Percentiles rank a stretch among this genome's conserved stretches.
Conservation (phyloP, 768 basidiomycete species). For the Podaxis rugospora region DNA sequence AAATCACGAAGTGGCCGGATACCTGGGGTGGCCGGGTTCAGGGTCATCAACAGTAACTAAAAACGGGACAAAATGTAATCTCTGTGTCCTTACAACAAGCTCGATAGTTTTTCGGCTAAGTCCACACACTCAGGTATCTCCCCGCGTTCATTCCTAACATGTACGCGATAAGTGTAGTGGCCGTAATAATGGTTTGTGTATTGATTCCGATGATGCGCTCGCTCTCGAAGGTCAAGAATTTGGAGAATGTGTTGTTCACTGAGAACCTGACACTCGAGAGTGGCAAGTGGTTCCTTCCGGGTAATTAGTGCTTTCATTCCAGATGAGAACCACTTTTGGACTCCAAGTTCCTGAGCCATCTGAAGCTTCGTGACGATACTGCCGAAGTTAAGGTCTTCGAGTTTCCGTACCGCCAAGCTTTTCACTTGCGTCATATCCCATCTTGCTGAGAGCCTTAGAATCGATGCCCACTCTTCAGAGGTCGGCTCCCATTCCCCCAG, state of each 20-base stretch:
- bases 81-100: too few species aligned
- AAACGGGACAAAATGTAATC: too few species aligned
- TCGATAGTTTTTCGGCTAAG: too few species aligned
- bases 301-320: neutral
- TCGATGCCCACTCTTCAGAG: constrained; percentile 2
- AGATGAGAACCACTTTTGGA: constrained; percentile 3
- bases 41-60: too few species aligned
- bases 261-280: neutral
- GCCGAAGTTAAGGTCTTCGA: neutral
- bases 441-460: neutral
- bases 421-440: constrained; percentile 2
- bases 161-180: neutral
- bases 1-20: too few species aligned
- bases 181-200: neutral
- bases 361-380: neutral
- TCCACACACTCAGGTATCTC: too few species aligned
- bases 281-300: neutral
- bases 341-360: constrained; percentile 4
- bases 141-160: too few species aligned
- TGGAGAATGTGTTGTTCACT: neutral
- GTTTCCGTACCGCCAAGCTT: neutral
- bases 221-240: constrained; percentile 8
- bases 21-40: too few species aligned
- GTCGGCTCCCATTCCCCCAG: neutral
- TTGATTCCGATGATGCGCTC: neutral